These are phyloP conservation scores for Eucalyptus victrix DNA, from an alignment of 345 rosid genomes.

Conservation along the genomic window DNA sequence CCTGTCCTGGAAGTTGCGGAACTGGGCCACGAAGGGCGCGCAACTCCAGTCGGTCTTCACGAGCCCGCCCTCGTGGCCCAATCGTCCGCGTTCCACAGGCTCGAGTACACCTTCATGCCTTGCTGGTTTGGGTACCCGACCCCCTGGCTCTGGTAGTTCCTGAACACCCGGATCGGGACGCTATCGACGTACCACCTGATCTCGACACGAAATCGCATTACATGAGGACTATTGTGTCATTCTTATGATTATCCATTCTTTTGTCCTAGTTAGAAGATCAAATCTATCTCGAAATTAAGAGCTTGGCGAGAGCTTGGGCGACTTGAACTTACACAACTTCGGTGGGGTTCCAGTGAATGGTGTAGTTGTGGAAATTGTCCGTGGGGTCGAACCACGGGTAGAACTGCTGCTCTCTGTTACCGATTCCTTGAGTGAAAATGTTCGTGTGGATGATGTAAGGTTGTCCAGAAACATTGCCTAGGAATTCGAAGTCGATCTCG, in stretches of 20 bases:
- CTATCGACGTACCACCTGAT: conserved; percentile 8
- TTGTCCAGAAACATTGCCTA: conserved; percentile 2
- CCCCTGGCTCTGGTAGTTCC: conserved; percentile 6
- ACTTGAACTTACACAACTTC: conserved; percentile 11
- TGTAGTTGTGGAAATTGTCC: not conserved
- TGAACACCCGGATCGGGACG: conserved; percentile 7
- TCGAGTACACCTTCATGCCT: not conserved
- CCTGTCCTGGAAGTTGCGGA: not conserved
- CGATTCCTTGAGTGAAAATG: not conserved
- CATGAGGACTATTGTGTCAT: not conserved
- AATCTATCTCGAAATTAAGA: not conserved
- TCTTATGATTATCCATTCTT: not conserved
- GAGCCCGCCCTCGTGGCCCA: conserved; percentile 10
- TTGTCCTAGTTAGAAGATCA: not conserved
- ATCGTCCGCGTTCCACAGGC: conserved; percentile 1
- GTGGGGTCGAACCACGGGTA: conserved; percentile 14
- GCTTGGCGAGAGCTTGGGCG: not conserved
- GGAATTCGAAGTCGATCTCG: conserved; percentile 16
- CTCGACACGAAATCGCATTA: not conserved
- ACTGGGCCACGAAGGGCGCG: not conserved
- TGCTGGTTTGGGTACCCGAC: not conserved
- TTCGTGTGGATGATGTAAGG: not conserved
- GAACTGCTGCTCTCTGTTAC: conserved; percentile 16
- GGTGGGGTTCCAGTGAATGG: conserved; percentile 5
- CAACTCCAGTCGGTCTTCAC: not conserved